These are phyloP conservation scores for Tuber indicum DNA, from an alignment of 495 filamentous ascomycete genomes.

Conservation along the genomic window DNA sequence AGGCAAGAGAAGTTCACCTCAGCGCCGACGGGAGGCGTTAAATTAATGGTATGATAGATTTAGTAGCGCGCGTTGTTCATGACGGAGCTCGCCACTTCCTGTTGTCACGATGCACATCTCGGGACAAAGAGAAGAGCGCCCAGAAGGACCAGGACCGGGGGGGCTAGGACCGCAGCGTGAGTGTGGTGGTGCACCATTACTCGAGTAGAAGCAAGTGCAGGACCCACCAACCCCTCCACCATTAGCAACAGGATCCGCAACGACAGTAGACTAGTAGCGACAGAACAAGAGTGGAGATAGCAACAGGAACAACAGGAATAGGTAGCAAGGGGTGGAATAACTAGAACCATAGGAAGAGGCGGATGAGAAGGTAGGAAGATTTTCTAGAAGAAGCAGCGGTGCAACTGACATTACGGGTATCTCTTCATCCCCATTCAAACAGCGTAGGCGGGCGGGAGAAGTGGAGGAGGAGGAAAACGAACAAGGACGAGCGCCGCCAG, in stretches of 20 bases:
- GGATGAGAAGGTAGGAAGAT: constrained; percentile 5
- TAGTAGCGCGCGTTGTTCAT: not conserved
- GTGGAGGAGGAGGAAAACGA: not conserved
- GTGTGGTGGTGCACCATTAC: constrained; percentile 12
- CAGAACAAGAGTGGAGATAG: not conserved
- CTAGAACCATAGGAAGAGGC: not conserved
- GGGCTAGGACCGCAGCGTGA: constrained; percentile 26
- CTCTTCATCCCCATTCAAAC: not conserved
- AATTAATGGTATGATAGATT: not conserved
- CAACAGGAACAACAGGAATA: not conserved
- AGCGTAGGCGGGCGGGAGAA: not conserved
- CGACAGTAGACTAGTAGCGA: not conserved
- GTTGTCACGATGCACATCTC: constrained; percentile 21
- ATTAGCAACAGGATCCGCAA: not conserved
- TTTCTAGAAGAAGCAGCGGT: not conserved
- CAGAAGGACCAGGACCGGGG: constrained; percentile 18
- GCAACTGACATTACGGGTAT: not conserved
- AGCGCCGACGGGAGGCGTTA: not conserved
- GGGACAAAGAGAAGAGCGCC: constrained; percentile 18
- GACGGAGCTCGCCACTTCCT: constrained; percentile 17
- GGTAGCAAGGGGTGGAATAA: not conserved
- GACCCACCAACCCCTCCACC: constrained; percentile 37
- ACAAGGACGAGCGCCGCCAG: not conserved
- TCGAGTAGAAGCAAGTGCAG: constrained; percentile 15
- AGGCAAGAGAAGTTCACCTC: not conserved